Percentiles rank a stretch among this genome's conserved stretches.
Conservation (phyloP, 169 alveolate species). For the Plasmodium chabaudi region DNA sequence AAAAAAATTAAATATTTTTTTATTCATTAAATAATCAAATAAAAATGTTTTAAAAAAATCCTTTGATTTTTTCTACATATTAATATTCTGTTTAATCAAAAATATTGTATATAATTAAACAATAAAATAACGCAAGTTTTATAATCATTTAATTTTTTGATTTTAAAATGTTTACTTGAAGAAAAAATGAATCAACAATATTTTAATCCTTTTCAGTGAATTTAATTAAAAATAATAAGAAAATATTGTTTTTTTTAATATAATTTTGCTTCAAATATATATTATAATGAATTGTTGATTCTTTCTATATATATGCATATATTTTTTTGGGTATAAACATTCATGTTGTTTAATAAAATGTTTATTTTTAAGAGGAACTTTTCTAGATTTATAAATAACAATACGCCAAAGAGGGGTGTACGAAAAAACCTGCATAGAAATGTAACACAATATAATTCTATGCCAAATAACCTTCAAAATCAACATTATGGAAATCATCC, state of each 20-base stretch:
- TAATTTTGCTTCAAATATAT: background rate
- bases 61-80: background rate
- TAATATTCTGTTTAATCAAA: background rate
- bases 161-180: background rate
- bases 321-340: background rate
- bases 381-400: constrained; percentile 73
- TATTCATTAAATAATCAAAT: background rate
- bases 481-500: constrained; percentile 51
- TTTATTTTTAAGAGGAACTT: constrained; percentile 48
- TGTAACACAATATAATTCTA: constrained; percentile 43
- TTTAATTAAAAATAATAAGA: background rate
- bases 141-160: background rate
- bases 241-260: background rate
- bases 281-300: background rate
- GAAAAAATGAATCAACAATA: constrained; percentile 1
- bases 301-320: constrained; percentile 18
- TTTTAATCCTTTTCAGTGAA: constrained; percentile 20
- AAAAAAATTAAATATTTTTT: background rate
- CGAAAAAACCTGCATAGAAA: constrained; percentile 68
- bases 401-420: constrained; percentile 54
- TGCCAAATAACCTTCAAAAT: constrained; percentile 24
- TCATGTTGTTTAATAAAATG: constrained; percentile 30
- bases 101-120: background rate
- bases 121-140: background rate
- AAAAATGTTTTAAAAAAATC: background rate